Percentiles rank a stretch among this genome's conserved stretches.
phyloP scores from a whole-genome alignment of 2,329 filamentous ascomycete genomes.

The Cordyceps cicadae region DNA sequence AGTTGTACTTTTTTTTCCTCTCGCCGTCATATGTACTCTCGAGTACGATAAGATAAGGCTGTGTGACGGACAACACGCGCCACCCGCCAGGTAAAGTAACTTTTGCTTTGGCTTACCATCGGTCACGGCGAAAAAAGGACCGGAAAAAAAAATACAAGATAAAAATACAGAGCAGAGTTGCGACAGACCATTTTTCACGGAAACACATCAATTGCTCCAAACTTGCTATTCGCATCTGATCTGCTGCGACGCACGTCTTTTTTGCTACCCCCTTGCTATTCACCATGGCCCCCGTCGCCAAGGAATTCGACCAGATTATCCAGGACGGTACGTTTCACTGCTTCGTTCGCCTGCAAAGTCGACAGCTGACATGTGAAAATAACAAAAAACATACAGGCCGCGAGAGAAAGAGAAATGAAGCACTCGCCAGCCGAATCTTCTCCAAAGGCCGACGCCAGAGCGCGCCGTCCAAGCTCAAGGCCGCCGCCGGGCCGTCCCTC shows the following conservation, averaged over 20 bases:
- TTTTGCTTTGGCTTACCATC: not conserved
- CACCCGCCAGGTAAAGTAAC: not conserved
- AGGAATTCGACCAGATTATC: slow-evolving; percentile 16
- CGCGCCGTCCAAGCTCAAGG: slow-evolving; percentile 42
- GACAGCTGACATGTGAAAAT: not conserved
- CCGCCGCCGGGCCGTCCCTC: slow-evolving; percentile 45
- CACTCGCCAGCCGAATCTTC: slow-evolving; percentile 65
- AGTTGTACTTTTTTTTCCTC: not conserved
- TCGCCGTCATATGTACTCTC: not conserved
- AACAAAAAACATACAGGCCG: slow-evolving; percentile 36
- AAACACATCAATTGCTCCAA: not conserved
- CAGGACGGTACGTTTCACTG: slow-evolving; percentile 9
- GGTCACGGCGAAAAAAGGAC: not conserved
- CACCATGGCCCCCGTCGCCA: slow-evolving; percentile 13
- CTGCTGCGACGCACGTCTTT: not conserved
- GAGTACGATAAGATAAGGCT: slow-evolving; percentile 8
- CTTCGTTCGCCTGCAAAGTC: not conserved
- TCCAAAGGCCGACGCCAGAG: slow-evolving; percentile 51
- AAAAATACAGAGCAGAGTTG: not conserved
- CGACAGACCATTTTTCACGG: not conserved
- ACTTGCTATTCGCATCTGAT: not conserved
- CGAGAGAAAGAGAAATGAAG: slow-evolving; percentile 62
- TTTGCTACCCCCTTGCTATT: not conserved
- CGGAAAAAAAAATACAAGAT: not conserved
- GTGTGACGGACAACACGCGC: slow-evolving; percentile 7